A percentile compares a stretch with the other conserved stretches of the same genome.
These are phyloP conservation scores for Populus hybrid DNA, from an alignment of 441 rosid genomes.

Conservation along the genomic window DNA sequence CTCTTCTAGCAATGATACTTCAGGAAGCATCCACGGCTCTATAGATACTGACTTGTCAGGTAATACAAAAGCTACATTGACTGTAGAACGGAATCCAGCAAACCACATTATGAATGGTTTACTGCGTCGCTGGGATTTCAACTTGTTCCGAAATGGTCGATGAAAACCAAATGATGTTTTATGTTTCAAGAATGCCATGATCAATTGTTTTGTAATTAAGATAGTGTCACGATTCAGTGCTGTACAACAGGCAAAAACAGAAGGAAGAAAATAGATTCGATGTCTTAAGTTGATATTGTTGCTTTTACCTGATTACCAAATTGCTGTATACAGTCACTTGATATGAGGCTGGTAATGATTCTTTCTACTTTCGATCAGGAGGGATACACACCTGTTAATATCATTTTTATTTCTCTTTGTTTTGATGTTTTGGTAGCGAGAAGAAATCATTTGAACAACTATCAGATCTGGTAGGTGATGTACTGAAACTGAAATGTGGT, in stretches of 20 bases:
- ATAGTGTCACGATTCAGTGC: constrained; percentile 24
- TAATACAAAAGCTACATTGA: constrained; percentile 73
- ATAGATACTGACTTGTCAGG: constrained; percentile 60
- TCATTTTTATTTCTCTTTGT: background rate
- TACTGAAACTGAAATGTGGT: background rate
- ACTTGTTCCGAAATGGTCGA: constrained; percentile 53
- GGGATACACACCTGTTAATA: background rate
- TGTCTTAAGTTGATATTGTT: constrained; percentile 20
- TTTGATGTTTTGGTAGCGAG: background rate
- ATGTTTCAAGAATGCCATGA: constrained; percentile 3
- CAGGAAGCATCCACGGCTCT: constrained; percentile 34
- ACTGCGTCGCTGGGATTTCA: constrained; percentile 91
- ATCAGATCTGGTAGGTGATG: background rate
- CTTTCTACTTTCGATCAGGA: background rate
- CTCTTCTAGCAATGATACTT: constrained; percentile 33
- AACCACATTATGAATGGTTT: constrained; percentile 72
- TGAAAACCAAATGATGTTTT: no score
- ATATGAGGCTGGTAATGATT: constrained; percentile 15
- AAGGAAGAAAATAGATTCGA: constrained; percentile 19
- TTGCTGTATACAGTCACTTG: constrained; percentile 1
- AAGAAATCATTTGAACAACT: background rate
- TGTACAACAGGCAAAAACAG: constrained; percentile 30
- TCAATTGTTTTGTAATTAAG: constrained; percentile 48
- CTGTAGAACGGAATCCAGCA: constrained; percentile 63
- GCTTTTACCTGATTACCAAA: constrained; percentile 11